These are phyloP conservation scores for Setaria italica DNA, from an alignment of 202 grass and related monocot genomes.

Conservation along the genomic window DNA sequence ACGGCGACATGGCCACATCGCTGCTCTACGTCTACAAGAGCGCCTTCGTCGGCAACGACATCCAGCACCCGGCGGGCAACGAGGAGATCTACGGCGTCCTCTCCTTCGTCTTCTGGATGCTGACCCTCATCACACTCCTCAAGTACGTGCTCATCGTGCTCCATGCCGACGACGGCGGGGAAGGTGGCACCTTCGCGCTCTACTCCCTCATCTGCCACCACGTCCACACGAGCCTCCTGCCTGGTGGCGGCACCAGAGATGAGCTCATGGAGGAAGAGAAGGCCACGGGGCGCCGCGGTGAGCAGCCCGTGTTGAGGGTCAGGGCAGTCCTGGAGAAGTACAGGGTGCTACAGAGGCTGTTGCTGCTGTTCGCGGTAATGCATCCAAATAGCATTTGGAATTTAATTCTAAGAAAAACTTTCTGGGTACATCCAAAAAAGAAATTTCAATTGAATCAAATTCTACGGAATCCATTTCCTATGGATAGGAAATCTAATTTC, in stretches of 20 bases:
- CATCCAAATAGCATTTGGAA: no score
- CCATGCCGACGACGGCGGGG: constrained; percentile 83
- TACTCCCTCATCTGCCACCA: constrained; percentile 96
- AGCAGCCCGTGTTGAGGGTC: constrained; percentile 34
- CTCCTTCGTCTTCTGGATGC: constrained; percentile 99
- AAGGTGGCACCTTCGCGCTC: constrained; percentile 93
- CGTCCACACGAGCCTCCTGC: constrained; percentile 69
- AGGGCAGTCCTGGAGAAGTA: constrained; percentile 73
- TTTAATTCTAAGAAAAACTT: no score
- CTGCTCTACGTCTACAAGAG: constrained; percentile 96
- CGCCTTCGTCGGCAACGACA: constrained; percentile 89
- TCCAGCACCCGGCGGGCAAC: constrained; percentile 86
- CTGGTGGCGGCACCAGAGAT: constrained; percentile 61
- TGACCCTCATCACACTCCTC: constrained; percentile 84
- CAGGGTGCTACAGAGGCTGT: constrained; percentile 71
- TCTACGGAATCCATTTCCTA: no score
- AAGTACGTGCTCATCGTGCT: constrained; percentile 98
- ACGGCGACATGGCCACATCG: constrained; percentile 94
- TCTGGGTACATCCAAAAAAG: no score
- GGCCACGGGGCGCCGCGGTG: constrained; percentile 31
- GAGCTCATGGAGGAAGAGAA: constrained; percentile 71
- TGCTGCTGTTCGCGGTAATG: constrained; percentile 82
- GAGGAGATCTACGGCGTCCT: constrained; percentile 99
- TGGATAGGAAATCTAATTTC: no score
- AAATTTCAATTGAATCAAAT: no score